phyloP scores from a whole-genome alignment of 257 asterid species.

The Solanum ossicruentum region DNA sequence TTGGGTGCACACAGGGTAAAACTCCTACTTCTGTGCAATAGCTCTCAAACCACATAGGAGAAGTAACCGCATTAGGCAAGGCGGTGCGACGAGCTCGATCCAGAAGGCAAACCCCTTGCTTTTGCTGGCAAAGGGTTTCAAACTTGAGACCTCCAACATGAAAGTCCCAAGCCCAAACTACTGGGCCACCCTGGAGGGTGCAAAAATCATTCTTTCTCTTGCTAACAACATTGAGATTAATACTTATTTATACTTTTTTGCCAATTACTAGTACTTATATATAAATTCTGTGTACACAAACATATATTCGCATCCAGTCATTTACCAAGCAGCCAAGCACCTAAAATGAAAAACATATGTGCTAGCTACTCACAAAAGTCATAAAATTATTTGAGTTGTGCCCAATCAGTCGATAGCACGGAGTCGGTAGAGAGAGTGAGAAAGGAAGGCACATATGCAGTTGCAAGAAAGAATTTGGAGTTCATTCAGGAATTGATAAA shows the following conservation, averaged over 20 bases:
- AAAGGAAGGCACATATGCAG: not conserved
- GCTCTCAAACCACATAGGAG: too few relatives aligned
- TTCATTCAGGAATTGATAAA: not conserved
- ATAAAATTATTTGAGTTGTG: not conserved
- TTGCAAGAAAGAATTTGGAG: not conserved
- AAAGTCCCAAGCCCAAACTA: too few relatives aligned
- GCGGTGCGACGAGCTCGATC: too few relatives aligned
- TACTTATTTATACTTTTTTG: not conserved
- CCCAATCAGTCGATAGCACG: not conserved
- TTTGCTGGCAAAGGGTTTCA: too few relatives aligned
- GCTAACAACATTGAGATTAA: not conserved
- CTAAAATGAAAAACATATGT: not conserved
- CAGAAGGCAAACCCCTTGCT: too few relatives aligned
- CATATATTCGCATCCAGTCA: not conserved
- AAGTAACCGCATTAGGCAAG: too few relatives aligned
- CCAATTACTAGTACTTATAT: not conserved
- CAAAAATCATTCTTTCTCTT: not conserved
- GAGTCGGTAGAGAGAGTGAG: not conserved
- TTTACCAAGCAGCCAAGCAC: not conserved
- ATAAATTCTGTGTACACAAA: not conserved
- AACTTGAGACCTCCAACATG: too few relatives aligned
- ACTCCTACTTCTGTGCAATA: too few relatives aligned
- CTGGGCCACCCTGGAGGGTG: too few relatives aligned
- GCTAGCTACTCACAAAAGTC: not conserved
- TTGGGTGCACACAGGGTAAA: too few relatives aligned